Base-by-base conservation (phyloP, 2,329 filamentous ascomycete species). In the Claviceps paspali region DNA sequence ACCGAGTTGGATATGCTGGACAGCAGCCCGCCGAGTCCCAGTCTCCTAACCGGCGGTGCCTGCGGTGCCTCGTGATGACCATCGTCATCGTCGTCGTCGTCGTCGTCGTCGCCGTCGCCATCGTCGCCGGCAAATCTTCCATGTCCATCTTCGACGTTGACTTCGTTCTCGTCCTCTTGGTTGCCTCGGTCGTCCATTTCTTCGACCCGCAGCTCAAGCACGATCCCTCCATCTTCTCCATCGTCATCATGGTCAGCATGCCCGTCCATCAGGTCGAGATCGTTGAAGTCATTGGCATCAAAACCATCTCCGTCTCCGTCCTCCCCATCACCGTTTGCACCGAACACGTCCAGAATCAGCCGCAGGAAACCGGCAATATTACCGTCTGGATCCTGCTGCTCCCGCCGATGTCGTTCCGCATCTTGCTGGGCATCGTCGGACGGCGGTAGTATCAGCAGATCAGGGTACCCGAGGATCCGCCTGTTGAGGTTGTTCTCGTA, bases 401-500 rank as follows among this genome's bases (percentile, higher is more conserved):
- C 28, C 22, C 17, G 28, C 26, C 28, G 15, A 31, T 9, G n/a
- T 18, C 19, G 35, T 21, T 36, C 26, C 19, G 27, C 35, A 26
- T 36, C 8, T 22, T 43, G 40, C 29, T 47, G 41, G 1, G 36
- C 38, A 30, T 47, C 41, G 24, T 49, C 43, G 32, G 48, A 43
- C 10, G 43, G 44, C 2, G 48, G 43, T 29, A 52, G 30, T 0
- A 52, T 49, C 3, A 54, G 57, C 2, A 61, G 50, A 2, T 52
- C 49, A 4, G 55, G 57, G 2, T 62, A 51, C 1, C 63, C 61
- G n/a, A 59, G 50, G 24, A 73, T 55, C 27, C 60, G 54, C 36
- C 61, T 48, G 50, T 71, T 68, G 22, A 73, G 63, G 23, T 56
- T 62, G 29, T 53, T 55, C 48, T 75, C 69, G 19, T 68, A 59